A percentile compares a stretch with the other conserved stretches of the same genome.
phyloP scores from a whole-genome alignment of 139 green algal species.

The Raphidocelis subcapitata region DNA sequence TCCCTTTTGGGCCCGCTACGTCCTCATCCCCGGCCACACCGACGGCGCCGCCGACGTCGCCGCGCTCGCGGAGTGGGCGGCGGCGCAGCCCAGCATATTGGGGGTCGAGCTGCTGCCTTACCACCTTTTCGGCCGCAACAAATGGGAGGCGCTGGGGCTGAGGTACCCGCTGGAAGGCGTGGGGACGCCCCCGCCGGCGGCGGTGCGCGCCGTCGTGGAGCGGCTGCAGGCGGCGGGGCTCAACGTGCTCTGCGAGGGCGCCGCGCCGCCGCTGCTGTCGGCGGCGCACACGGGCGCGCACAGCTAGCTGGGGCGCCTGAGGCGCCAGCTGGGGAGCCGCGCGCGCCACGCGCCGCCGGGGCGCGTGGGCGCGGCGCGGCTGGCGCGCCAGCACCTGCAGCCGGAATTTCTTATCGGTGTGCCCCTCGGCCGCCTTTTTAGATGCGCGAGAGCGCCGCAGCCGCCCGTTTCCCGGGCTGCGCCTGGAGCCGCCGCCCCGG shows the following conservation, averaged over 20 bases:
- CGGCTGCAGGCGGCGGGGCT: constrained; percentile 30
- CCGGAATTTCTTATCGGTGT: no score
- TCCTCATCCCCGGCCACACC: constrained; percentile 25
- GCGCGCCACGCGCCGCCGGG: no score
- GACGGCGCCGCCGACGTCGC: constrained; percentile 4
- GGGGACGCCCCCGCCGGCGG: constrained; percentile 27
- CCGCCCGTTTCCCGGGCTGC: no score
- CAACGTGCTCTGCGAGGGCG: constrained; percentile 37
- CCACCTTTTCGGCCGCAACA: constrained; percentile 65
- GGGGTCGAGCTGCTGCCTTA: constrained; percentile 72
- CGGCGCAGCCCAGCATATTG: constrained; percentile 31
- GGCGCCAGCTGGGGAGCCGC: no score
- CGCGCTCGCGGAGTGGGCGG: constrained; percentile 7
- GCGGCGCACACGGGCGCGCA: no score
- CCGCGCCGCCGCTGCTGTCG: no score
- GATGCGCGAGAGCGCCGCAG: no score
- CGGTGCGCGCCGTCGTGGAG: constrained; percentile 23
- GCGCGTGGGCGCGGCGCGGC: no score
- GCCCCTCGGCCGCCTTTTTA: no score
- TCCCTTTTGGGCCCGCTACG: constrained; percentile 49
- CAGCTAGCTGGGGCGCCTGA: no score
- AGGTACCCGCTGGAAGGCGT: constrained; percentile 53
- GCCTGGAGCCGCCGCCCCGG: no score
- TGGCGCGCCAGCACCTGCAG: no score
- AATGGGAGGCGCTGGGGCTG: constrained; percentile 55